Base-by-base conservation (phyloP, 345 rosid genomes). In the Citrus maxima region DNA sequence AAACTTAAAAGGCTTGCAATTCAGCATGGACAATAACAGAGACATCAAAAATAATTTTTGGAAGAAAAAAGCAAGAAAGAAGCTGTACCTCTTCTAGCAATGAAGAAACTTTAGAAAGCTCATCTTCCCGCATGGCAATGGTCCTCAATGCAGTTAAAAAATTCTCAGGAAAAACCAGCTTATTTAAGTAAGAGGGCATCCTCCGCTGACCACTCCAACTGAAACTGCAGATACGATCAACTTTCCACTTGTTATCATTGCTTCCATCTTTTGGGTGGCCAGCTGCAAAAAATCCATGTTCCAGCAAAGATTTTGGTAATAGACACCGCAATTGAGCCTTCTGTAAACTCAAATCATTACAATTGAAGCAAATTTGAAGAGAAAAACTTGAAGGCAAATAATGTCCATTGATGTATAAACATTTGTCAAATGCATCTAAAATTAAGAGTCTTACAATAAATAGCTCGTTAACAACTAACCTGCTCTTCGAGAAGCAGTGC, bases 161-260 rank as follows among this genome's bases (percentile, higher is more conserved):
- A n/a, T 86, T 91, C 75, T 91, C 98, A 22, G 97, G 95, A 81
- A 95, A 92, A 65, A 95, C 91, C 80, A 95, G 86, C 83, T 92
- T 90, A 81, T 87, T 84, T 79, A 79, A n/a, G 74, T 95, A 95
- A 10, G 93, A 85, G 62, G 98, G 98, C 7, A 34, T 86, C 82
- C 67, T 87, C 69, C 98, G 98, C 79, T 89, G 87, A 79, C 98
- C 98, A 80, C 97, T 90, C 97, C 98, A 95, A 87, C 98, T 95
- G 81, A 88, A 92, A 86, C 84, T 88, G 84, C 82, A 82, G 77
- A 77, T 73, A 65, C 30, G 12, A 30, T 76, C 85, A 42, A 30
- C 80, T 68, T 77, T 83, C 35, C 24, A 9, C 70, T 81, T 73
- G 38, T 51, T 71, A 56, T 18, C 58, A 54, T 51, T 82, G 73